Conservation (phyloP, 345 rosid genomes). For the rapeseed (Brassica napus) region DNA sequence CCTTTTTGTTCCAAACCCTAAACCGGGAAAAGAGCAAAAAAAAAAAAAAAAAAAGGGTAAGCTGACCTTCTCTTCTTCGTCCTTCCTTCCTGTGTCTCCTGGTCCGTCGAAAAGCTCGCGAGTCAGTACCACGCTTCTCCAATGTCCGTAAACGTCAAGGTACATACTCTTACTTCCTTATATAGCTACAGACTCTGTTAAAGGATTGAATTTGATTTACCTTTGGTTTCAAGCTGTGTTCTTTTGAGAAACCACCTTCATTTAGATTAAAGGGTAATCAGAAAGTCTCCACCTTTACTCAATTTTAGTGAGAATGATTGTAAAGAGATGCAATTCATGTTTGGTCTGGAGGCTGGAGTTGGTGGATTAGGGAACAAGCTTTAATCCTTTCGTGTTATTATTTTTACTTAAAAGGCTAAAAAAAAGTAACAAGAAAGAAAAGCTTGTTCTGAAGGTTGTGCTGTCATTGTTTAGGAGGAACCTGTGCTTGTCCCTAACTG, state of each 20-base stretch:
- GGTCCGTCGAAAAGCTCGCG: conserved; percentile 15
- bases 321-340: conserved; percentile 8
- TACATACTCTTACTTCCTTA: conserved; percentile 14
- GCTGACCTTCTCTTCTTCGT: conserved; percentile 7
- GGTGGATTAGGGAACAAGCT: too few relatives aligned
- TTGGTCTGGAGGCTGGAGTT: not conserved
- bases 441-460: conserved; percentile 3
- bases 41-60: not conserved
- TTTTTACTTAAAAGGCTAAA: too few relatives aligned
- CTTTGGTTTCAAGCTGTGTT: not conserved
- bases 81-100: conserved; percentile 5
- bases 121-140: conserved; percentile 14
- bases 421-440: not conserved
- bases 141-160: conserved; percentile 39
- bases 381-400: too few relatives aligned
- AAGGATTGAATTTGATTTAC: not conserved
- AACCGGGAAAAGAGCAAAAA: not conserved
- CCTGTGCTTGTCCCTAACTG: conserved; percentile 29
- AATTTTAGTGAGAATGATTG: not conserved
- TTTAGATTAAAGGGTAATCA: not conserved
- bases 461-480: conserved; percentile 31
- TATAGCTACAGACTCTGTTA: not conserved
- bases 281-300: conserved; percentile 23
- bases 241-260: not conserved
- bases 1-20: conserved; percentile 33